These are phyloP conservation scores for Apiospora phragmitis DNA, from an alignment of 2,329 filamentous ascomycete species.

Conservation along the genomic window DNA sequence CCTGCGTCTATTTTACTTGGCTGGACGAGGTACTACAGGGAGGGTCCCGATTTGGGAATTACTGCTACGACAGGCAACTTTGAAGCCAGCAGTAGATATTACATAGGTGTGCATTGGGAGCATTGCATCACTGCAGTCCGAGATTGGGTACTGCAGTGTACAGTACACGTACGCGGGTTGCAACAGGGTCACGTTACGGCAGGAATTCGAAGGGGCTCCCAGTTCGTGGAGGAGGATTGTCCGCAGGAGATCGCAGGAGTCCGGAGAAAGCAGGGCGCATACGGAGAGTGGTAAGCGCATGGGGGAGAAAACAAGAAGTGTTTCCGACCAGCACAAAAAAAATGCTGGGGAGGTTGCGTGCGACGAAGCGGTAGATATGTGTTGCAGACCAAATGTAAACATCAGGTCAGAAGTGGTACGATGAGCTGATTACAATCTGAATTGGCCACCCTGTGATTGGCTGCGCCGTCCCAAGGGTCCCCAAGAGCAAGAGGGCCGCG, in stretches of 20 bases:
- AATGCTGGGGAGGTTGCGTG: neutral
- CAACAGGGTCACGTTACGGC: neutral
- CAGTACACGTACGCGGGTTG: neutral
- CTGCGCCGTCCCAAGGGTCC: neutral
- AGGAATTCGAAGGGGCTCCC: neutral
- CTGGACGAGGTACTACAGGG: neutral
- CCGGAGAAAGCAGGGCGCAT: neutral
- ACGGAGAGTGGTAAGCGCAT: neutral
- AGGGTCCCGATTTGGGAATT: neutral
- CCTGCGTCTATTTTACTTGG: neutral
- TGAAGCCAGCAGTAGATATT: neutral
- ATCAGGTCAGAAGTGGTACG: constrained; percentile 13
- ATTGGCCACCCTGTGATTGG: neutral
- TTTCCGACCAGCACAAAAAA: constrained; percentile 4
- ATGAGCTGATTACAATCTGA: constrained; percentile 3
- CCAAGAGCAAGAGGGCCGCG: neutral
- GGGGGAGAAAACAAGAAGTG: constrained; percentile 8
- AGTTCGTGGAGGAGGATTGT: neutral
- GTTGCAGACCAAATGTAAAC: constrained; percentile 11
- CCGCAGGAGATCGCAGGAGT: constrained; percentile 6
- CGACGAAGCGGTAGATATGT: constrained; percentile 7
- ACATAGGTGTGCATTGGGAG: neutral
- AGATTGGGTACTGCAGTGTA: neutral
- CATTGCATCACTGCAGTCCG: neutral
- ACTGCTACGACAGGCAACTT: neutral